A percentile compares a stretch with the other conserved stretches of the same genome.
Evolutionary conservation across 2,329 filamentous ascomycete genomes (phyloP).

Genomic region (Alternaria hordeiaustralica): DNA sequence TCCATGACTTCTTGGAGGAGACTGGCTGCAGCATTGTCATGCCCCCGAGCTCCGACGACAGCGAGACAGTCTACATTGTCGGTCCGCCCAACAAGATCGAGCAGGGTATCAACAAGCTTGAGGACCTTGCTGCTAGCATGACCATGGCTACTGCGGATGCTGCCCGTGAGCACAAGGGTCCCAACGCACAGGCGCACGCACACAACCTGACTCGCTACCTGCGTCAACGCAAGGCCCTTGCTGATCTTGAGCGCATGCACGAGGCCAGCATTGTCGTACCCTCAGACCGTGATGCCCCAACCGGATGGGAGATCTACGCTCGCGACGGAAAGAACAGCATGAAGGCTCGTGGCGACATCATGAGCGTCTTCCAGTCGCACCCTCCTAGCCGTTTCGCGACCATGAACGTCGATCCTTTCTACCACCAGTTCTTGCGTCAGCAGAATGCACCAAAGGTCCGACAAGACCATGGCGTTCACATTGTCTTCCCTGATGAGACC

Average conservation of each 20-base stretch:
- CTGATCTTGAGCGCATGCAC: slow-evolving; percentile 79
- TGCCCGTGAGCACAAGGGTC: slow-evolving; percentile 76
- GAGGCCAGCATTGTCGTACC: slow-evolving; percentile 88
- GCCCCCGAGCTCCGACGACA: slow-evolving; percentile 75
- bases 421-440: slow-evolving; percentile 73
- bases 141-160: slow-evolving; percentile 84
- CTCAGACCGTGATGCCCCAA: slow-evolving; percentile 69
- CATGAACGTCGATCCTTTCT: slow-evolving; percentile 77
- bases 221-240: slow-evolving; percentile 79
- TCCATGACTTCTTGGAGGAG: slow-evolving; percentile 85
- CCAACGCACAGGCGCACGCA: slow-evolving; percentile 78
- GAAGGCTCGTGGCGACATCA: slow-evolving; percentile 76
- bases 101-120: slow-evolving; percentile 78
- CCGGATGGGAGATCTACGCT: slow-evolving; percentile 88
- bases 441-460: slow-evolving; percentile 69
- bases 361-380: slow-evolving; percentile 73
- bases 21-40: slow-evolving; percentile 90
- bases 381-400: slow-evolving; percentile 74
- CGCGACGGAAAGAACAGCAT: slow-evolving; percentile 83
- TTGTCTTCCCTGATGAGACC: slow-evolving; percentile 70
- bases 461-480: slow-evolving; percentile 72
- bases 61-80: slow-evolving; percentile 83
- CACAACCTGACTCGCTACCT: slow-evolving; percentile 88
- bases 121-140: slow-evolving; percentile 88
- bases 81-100: slow-evolving; percentile 78